Evolutionary conservation across 176 grass and related monocot species (phyloP).

Genomic region (Coix lacrymajobi): DNA sequence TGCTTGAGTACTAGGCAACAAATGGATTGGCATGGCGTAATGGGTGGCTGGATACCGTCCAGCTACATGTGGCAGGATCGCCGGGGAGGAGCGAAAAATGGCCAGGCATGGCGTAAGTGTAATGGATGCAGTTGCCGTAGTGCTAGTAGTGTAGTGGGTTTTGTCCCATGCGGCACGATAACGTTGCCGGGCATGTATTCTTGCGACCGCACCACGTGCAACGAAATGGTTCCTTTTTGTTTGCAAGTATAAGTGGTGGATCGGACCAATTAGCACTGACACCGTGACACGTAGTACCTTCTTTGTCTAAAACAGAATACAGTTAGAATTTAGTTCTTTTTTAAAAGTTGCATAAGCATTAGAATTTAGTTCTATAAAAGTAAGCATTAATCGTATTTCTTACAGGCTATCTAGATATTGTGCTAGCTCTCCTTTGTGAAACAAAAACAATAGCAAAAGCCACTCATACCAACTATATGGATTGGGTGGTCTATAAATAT

Average conservation of each 20-base stretch:
- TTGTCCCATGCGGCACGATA: not conserved
- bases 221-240: not conserved
- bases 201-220: conserved; percentile 4
- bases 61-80: not conserved
- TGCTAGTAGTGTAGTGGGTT: not conserved
- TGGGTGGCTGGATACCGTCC: not conserved
- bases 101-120: too few species aligned
- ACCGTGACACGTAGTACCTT: not conserved
- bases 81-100: not conserved
- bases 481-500: too few species aligned
- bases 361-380: too few species aligned
- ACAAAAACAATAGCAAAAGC: too few species aligned
- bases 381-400: too few species aligned
- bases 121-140: not conserved
- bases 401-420: not conserved
- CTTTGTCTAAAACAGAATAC: not conserved
- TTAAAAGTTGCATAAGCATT: too few species aligned
- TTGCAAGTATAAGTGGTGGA: not conserved
- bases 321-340: too few species aligned
- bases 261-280: not conserved
- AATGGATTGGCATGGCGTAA: not conserved
- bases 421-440: too few species aligned
- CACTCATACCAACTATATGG: too few species aligned
- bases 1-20: not conserved
- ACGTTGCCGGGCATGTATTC: not conserved